Evolutionary conservation across 768 basidiomycete species (phyloP).

Genomic region (Amanita molliuscula): DNA sequence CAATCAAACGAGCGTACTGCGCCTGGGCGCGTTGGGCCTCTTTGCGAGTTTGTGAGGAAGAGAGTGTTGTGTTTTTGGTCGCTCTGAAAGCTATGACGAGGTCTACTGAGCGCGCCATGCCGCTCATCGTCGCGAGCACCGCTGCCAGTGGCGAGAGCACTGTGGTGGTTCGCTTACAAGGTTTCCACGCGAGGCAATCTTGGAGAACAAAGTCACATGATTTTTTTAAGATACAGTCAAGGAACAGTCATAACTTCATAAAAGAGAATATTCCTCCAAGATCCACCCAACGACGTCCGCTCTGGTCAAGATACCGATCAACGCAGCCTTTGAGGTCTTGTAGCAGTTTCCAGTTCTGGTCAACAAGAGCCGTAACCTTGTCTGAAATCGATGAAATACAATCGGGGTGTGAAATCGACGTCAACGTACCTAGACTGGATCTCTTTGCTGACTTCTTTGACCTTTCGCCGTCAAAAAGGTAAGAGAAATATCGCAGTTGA

Average conservation of each 20-base stretch:
- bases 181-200: no score
- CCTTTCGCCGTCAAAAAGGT: conserved; percentile 67
- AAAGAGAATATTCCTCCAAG: conserved; percentile 72
- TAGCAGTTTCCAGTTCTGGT: conserved; percentile 42
- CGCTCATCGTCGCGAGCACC: neutral
- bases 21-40: conserved; percentile 54
- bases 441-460: conserved; percentile 43
- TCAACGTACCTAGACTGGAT: conserved; percentile 29
- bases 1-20: conserved; percentile 59
- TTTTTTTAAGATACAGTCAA: no score
- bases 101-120: conserved; percentile 33
- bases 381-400: conserved; percentile 27
- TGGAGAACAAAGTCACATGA: no score
- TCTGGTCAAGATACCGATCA: conserved; percentile 75
- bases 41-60: conserved; percentile 53
- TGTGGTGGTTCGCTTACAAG: no score
- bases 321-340: conserved; percentile 44
- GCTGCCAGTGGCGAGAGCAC: neutral
- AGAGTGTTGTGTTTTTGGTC: conserved; percentile 33
- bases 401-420: neutral
- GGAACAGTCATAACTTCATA: conserved; percentile 58
- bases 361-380: conserved; percentile 38
- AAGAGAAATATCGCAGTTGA: conserved; percentile 77
- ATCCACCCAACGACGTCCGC: conserved; percentile 86
- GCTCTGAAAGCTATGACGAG: conserved; percentile 65